phyloP scores from a whole-genome alignment of 1,139 yeast genomes.

The Hansenula anomala region DNA sequence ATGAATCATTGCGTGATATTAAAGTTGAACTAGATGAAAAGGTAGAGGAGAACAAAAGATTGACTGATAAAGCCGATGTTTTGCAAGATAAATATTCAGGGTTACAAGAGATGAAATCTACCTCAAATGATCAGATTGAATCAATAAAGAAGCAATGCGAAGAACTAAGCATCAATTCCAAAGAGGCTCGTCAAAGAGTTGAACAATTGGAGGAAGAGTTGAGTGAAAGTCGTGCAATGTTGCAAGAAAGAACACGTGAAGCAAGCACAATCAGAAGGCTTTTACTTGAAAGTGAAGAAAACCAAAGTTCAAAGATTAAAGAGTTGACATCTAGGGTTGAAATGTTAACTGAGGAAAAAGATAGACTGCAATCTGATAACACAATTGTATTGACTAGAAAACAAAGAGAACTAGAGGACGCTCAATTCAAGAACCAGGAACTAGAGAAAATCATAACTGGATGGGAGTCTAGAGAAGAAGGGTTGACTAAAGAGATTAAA shows the following conservation, averaged over 20 bases:
- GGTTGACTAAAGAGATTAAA: constrained; percentile 30
- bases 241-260: constrained; percentile 81
- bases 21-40: constrained; percentile 39
- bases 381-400: constrained; percentile 46
- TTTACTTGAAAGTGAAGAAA: constrained; percentile 63
- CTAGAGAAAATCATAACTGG: constrained; percentile 24
- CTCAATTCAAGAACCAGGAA: constrained; percentile 24
- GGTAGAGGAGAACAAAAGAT: constrained; percentile 48
- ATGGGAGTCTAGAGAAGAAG: constrained; percentile 28
- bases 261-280: constrained; percentile 67
- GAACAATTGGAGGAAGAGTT: constrained; percentile 80
- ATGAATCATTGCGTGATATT: constrained; percentile 37
- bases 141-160: constrained; percentile 68
- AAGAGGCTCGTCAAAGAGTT: constrained; percentile 55
- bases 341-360: constrained; percentile 51
- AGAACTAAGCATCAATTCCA: constrained; percentile 63
- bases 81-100: constrained; percentile 47
- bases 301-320: constrained; percentile 41
- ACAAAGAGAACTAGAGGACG: constrained; percentile 27
- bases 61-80: constrained; percentile 46
- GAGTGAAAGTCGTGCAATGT: constrained; percentile 60
- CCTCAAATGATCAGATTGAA: constrained; percentile 52
- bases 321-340: constrained; percentile 41
- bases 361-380: constrained; percentile 49
- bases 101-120: constrained; percentile 39